Evolutionary conservation across 352 stramenopile species (phyloP), one percentile per base, ranked within the genome.

Genomic region (Pythium folliculosum): DNA sequence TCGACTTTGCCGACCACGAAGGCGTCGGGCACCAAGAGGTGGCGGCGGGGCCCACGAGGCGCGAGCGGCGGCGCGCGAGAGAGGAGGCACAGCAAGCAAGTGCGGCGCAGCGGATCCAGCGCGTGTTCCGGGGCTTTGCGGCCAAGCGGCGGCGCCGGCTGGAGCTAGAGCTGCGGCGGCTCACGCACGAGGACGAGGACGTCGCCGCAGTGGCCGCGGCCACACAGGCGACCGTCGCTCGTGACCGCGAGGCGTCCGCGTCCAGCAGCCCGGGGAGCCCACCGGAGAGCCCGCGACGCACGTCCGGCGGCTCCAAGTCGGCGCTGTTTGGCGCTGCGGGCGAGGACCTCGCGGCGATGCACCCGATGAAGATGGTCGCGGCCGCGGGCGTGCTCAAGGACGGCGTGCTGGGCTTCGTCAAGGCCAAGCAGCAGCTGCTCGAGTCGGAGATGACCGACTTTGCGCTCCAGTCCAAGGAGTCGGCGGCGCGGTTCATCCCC

Each of bases 401-500:
- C 59, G 65, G 65, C 7, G 52, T 72, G n/a, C 47, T 74, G 5
- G 73, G 75, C 21, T 81, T 76, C 35, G 76, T 83, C 30, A 81
- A 79, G 54, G 69, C 55, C 22, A 83, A 75, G 57, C 67, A 77
- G 10, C 76, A 79, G 27, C 55, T 59, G 40, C 50, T 84, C 56
- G 77, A 78, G 48, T 77, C 73, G 5, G 77, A 84, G 21, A 71
- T 84, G 44, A 71, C 57, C 2, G 73, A 67, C 4, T 37, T 83
- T 8, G 73, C 76, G 19, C 56, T 48, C 6, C 77, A 84, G 32
- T 78, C 71, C 1, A 80, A 80, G 32, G 74, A 78, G 55, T 81
- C 77, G 21, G 77, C 74, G 3, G 67, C 74, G 4, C 68, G 72
- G 1, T 65, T 84, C 23, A 56, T 78, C n/a, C 77, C 77, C 1